Conservation (phyloP, 1,284 basidiomycete species). For the Marasmius tenuissimus region DNA sequence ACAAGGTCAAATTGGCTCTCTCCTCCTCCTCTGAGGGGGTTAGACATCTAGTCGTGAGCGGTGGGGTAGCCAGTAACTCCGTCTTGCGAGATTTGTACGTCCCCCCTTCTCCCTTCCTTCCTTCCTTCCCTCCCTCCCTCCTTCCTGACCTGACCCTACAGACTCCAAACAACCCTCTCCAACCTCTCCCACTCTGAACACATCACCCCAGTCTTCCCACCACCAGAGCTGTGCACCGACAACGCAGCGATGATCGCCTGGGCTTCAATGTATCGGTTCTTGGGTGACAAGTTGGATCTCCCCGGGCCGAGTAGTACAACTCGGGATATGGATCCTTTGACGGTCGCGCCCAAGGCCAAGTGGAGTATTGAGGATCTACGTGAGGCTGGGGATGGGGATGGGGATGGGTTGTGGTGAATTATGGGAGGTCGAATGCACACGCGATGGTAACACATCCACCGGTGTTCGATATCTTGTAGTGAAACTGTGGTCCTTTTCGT, state of each 20-base stretch:
- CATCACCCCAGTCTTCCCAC: constrained; percentile 64
- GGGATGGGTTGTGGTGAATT: no score
- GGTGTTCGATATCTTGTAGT: no score
- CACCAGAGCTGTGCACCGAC: constrained; percentile 85
- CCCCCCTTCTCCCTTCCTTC: not conserved
- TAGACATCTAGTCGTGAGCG: constrained; percentile 74
- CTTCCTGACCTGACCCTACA: constrained; percentile 11
- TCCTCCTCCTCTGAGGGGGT: constrained; percentile 39
- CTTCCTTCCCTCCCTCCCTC: no score
- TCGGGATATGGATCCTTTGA: constrained; percentile 68
- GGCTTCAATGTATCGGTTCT: constrained; percentile 82
- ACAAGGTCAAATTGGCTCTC: constrained; percentile 69
- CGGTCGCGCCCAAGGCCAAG: constrained; percentile 54
- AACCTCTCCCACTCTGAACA: no score
- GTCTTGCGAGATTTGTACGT: constrained; percentile 51
- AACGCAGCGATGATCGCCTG: constrained; percentile 96
- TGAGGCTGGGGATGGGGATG: not conserved
- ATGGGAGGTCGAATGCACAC: no score
- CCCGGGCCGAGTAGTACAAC: no score
- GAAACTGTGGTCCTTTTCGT: no score
- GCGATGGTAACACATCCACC: no score
- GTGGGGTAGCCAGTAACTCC: constrained; percentile 87
- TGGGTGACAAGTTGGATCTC: constrained; percentile 26
- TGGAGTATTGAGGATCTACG: constrained; percentile 70
- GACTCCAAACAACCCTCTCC: constrained; percentile 33